These are phyloP conservation scores for Yarrowia sp. DNA, from an alignment of 805 yeast species.

Conservation along the genomic window DNA sequence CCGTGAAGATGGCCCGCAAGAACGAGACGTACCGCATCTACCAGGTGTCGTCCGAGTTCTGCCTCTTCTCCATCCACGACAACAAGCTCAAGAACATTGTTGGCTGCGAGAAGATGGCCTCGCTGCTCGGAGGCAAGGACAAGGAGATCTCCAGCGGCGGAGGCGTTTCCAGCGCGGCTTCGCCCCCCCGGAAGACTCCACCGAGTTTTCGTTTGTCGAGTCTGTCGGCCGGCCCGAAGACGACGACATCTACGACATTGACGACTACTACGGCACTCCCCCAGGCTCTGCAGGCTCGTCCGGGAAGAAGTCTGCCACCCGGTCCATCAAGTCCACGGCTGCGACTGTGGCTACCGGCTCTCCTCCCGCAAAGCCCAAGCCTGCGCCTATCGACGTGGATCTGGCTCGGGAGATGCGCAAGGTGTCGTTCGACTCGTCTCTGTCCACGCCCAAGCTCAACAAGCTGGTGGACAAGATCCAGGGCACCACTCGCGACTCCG, in stretches of 20 bases:
- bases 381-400: slow-evolving; percentile 7
- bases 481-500: background rate
- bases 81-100: slow-evolving; percentile 21
- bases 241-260: slow-evolving; percentile 13
- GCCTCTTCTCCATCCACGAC: slow-evolving; percentile 14
- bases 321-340: background rate
- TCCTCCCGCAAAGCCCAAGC: background rate
- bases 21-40: slow-evolving; percentile 4
- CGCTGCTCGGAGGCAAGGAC: slow-evolving; percentile 5
- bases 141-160: slow-evolving; percentile 14
- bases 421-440: slow-evolving; percentile 18
- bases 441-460: slow-evolving; percentile 11
- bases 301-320: background rate
- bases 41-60: background rate
- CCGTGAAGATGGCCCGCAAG: slow-evolving; percentile 8
- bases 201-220: slow-evolving; percentile 24
- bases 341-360: background rate
- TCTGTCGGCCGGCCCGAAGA: slow-evolving; percentile 12
- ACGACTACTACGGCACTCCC: slow-evolving; percentile 17
- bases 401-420: slow-evolving; percentile 3
- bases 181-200: background rate
- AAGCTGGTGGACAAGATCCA: slow-evolving; percentile 16
- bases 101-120: slow-evolving; percentile 11
- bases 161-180: background rate
- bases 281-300: background rate